Conservation (phyloP, 345 rosid species). For the Gossypium rotundifolium region DNA sequence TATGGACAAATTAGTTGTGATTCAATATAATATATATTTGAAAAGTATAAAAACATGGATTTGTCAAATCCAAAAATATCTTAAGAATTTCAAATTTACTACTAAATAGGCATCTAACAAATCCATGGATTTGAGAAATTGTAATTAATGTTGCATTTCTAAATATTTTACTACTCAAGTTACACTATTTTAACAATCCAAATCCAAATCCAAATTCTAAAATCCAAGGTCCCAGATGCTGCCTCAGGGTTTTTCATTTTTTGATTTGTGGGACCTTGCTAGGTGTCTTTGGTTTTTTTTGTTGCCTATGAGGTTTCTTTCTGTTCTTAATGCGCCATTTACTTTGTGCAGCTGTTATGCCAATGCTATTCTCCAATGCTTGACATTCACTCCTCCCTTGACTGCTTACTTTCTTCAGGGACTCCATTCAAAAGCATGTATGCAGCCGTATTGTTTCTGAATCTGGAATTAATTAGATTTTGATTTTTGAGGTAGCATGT, state of each 20-base stretch:
- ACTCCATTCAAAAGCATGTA: constrained; percentile 77
- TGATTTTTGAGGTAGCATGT: constrained; percentile 10
- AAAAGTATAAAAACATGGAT: too few species aligned
- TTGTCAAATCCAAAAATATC: too few species aligned
- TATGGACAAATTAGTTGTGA: too few species aligned
- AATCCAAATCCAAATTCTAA: too few species aligned
- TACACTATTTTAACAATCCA: too few species aligned
- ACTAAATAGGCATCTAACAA: too few species aligned
- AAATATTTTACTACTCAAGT: too few species aligned
- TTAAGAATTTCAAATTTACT: too few species aligned
- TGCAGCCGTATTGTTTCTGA: constrained; percentile 20
- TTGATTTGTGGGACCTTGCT: not conserved
- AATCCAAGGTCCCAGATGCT: too few species aligned
- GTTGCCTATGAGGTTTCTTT: not conserved
- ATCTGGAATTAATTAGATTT: constrained; percentile 3
- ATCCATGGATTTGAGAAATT: too few species aligned
- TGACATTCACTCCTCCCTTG: constrained; percentile 89
- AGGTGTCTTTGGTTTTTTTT: not conserved
- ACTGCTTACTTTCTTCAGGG: constrained; percentile 82
- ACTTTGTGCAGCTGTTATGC: constrained; percentile 87
- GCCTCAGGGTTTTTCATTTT: not conserved
- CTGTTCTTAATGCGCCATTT: constrained; percentile 12
- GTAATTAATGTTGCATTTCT: too few species aligned
- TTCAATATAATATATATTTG: too few species aligned
- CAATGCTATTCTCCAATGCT: constrained; percentile 85